phyloP scores from a whole-genome alignment of 768 basidiomycete species.

The Mycena galopus region DNA sequence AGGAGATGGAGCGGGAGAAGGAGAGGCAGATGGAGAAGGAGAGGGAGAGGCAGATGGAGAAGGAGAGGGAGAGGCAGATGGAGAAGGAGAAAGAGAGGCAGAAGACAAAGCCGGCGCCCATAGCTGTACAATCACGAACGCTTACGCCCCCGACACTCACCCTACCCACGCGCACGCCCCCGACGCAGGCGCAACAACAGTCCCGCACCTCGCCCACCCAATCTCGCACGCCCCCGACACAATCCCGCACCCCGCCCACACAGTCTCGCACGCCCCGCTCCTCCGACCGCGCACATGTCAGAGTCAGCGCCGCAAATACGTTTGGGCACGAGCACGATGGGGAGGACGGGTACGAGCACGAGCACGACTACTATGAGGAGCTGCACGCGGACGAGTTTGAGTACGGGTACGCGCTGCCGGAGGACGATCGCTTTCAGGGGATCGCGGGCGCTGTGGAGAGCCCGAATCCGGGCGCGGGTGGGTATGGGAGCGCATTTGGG shows the following conservation, averaged over 20 bases:
- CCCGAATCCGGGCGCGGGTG: slow-evolving; percentile 14
- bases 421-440: slow-evolving; percentile 31
- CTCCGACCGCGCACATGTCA: slow-evolving; percentile 36
- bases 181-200: background rate
- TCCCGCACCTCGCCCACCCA: background rate
- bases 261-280: slow-evolving; percentile 26
- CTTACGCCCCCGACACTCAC: background rate
- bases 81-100: too few species aligned
- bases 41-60: too few species aligned
- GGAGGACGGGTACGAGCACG: slow-evolving; percentile 9
- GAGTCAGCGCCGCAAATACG: slow-evolving; percentile 51
- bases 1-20: background rate
- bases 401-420: slow-evolving; percentile 31
- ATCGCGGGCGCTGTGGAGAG: slow-evolving; percentile 37
- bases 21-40: background rate
- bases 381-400: slow-evolving; percentile 40
- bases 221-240: background rate
- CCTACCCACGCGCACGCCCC: background rate
- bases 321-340: slow-evolving; percentile 46
- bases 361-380: slow-evolving; percentile 12
- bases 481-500: slow-evolving; percentile 19
- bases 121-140: background rate
- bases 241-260: background rate
- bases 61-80: too few species aligned
- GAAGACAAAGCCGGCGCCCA: too few species aligned